Percentiles rank a stretch among this genome's conserved stretches.
Conservation (phyloP, 2,329 filamentous ascomycete species). For the Neofusicoccum umdonicola region DNA sequence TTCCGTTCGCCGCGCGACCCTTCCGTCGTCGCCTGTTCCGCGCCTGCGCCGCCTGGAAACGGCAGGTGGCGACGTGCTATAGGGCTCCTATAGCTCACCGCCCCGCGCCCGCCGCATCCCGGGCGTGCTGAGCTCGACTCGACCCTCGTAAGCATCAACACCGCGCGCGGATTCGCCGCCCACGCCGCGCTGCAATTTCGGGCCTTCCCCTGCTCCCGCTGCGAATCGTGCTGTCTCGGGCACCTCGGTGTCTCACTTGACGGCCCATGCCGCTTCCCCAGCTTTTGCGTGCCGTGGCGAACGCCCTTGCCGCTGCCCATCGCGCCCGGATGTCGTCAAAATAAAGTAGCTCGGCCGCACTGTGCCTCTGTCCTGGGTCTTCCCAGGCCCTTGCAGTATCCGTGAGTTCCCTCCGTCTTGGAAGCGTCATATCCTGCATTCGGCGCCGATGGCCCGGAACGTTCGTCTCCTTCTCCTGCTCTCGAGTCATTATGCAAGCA, state of each 20-base stretch:
- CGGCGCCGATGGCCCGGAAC: background rate
- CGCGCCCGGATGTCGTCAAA: background rate
- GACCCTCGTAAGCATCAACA: background rate
- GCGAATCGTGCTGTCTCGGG: constrained; percentile 3
- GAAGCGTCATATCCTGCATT: background rate
- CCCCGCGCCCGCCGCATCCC: background rate
- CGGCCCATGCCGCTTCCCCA: background rate
- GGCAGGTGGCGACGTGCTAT: background rate
- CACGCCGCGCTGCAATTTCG: constrained; percentile 1
- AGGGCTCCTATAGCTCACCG: background rate
- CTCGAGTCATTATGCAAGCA: background rate
- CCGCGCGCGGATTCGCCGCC: background rate
- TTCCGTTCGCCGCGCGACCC: background rate
- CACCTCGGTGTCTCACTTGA: background rate
- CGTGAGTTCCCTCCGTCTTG: background rate
- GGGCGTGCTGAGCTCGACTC: background rate
- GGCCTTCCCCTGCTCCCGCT: background rate
- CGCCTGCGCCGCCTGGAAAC: background rate
- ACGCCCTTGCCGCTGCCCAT: background rate
- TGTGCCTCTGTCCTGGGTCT: background rate
- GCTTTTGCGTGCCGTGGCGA: background rate
- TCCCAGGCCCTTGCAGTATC: background rate
- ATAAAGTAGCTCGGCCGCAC: constrained; percentile 8
- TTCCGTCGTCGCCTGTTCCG: background rate
- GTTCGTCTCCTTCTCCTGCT: background rate